Base-by-base conservation (phyloP, 208 protist genomes). In the Paratrypanosoma confusum region DNA sequence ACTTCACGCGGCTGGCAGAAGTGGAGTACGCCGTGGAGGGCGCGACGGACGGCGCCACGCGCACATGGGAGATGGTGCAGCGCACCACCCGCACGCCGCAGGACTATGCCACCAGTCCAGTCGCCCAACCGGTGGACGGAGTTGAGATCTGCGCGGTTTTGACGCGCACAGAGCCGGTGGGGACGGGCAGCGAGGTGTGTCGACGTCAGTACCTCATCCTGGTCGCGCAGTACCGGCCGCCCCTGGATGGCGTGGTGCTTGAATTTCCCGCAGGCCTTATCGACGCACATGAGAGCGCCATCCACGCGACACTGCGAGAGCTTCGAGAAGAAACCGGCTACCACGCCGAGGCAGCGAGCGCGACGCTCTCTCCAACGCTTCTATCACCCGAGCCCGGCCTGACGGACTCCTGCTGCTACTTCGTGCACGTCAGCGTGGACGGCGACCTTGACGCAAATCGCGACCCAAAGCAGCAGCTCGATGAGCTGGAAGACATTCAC, bases 251-350 rank as follows among this genome's bases (percentile, higher is more conserved):
- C 5, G 24, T 83, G 2, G 58, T 56, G 7, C 26, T 88, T 11
- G 80, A 93, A 34, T 89, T 93, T 63, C 84, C 84, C 11, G 74
- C 80, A 11, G 84, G 84, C 1, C 61, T 93, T 36, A 53, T 93
- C 13, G 77, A 93, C 28, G 52, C 37, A 1, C 57, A 50, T 8
- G 84, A 93, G 56, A 59, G 48, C 43, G 44, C 65, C 7, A 54
- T 42, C 2, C 27, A 40, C 13, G 73, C 79, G n/a, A 78, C 79
- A 1, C 52, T 93, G 27, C 71, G 84, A 11, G 80, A 90, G 46
- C 41, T 93, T 27, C 56, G 72, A 17, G 80, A 93, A 50, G 80
- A 93, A 58, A 91, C 82, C 0, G 82, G 82, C 13, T 91, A 77
- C 59, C 23, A 67, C 21, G 73, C 58, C 5, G 50, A 70, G 25